Evolutionary conservation across 2,329 filamentous ascomycete species (phyloP).

Genomic region (Aspergillus puulaauensis): DNA sequence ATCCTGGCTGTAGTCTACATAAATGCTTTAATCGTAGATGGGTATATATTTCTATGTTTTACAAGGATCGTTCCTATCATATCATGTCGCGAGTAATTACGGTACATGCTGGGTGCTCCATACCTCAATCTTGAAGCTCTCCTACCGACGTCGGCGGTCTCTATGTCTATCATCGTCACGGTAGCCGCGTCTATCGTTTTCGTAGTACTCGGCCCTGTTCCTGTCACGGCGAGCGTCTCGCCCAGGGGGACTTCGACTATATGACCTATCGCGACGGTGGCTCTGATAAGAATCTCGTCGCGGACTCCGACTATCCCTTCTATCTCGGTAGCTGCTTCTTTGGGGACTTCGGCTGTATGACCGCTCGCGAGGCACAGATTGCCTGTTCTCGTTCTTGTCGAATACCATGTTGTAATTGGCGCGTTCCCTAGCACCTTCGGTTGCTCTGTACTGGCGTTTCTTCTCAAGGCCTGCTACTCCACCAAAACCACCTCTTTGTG

Average conservation of each 20-base stretch:
- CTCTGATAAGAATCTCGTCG: constrained; percentile 25
- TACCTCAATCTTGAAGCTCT: not conserved
- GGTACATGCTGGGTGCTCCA: not conserved
- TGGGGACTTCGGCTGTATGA: constrained; percentile 50
- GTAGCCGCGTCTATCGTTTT: constrained; percentile 31
- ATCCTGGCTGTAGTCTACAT: not conserved
- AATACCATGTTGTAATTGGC: constrained; percentile 77
- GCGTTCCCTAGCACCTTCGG: constrained; percentile 49
- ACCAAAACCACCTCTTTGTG: constrained; percentile 76
- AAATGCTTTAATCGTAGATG: not conserved
- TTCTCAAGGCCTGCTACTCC: constrained; percentile 86
- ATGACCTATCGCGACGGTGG: constrained; percentile 41
- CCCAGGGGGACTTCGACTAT: constrained; percentile 30
- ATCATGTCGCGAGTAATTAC: not conserved
- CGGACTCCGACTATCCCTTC: constrained; percentile 31
- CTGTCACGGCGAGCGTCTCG: constrained; percentile 32
- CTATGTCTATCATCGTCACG: constrained; percentile 31
- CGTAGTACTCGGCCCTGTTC: constrained; percentile 36
- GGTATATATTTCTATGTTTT: not conserved
- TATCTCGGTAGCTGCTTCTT: constrained; percentile 29
- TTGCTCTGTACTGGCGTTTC: constrained; percentile 82
- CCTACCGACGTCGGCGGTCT: constrained; percentile 25
- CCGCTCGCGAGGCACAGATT: constrained; percentile 20
- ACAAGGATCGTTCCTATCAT: not conserved
- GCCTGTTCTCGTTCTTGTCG: constrained; percentile 51